Base-by-base conservation (phyloP, 2,329 filamentous ascomycete genomes). In the Rhynchosporium agropyri region DNA sequence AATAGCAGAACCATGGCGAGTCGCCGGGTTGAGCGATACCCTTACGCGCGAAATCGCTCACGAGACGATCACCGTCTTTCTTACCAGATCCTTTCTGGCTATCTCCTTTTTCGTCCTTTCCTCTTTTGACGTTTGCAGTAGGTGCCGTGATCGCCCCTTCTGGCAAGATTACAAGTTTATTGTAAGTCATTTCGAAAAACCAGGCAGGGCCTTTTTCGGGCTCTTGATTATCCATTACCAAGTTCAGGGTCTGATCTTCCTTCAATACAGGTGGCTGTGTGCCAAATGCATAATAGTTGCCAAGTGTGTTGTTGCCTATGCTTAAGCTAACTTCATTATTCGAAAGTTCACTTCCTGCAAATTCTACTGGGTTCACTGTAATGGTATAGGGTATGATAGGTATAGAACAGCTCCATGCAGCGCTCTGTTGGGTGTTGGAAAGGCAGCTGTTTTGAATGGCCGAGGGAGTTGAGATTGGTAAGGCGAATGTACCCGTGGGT, bases 1-100 rank as follows among this genome's bases (percentile, higher is more conserved):
- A 90, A 72, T 83, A 84, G 74, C 87, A 90, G 70, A 85, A 88
- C 87, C 87, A 90, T 2, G 87, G 86, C 63, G 80, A 80, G 42
- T 89, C 84, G 8, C 84, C 84, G n/a, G 80, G 78, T 61, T 77
- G 72, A 10, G 77, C 72, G 61, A 80, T 77, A 57, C 78, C 73
- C 66, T 68, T 67, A 61, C 69, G 51, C 63, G 58, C 58, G 58
- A 70, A 71, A 43, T 61, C 57, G 3, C 31, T 20, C 5, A 60
- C 12, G 2, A 63, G 12, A 20, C 58, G 4, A 33, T 26, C 26
- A 13, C 40, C 26, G 38, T 36, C 58, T 7, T 45, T 50, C 8
- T 57, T 33, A 31, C 38, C 43, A 13, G 33, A 36, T 36, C 33
- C 9, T 36, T 36, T 36, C 33, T 36, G 33, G 33, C 5, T 36